Conservation (phyloP, 1,284 basidiomycete genomes). For the Heliocybe sulcata region DNA sequence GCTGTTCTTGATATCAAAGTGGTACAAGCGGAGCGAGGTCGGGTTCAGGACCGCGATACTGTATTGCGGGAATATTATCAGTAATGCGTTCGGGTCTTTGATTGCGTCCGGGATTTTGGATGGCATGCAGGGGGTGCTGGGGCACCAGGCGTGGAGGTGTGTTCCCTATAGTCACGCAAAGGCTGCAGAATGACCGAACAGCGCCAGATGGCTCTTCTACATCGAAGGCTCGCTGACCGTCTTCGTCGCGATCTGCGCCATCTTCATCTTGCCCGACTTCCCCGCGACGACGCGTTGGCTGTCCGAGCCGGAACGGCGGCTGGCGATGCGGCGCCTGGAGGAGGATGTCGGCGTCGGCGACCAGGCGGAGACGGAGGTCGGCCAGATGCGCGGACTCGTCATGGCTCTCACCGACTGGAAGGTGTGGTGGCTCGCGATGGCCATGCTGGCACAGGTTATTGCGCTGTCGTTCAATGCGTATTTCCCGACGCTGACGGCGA, state of each 20-base stretch:
- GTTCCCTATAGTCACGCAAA: background rate
- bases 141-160: slow-evolving; percentile 71
- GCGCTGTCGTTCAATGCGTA: slow-evolving; percentile 70
- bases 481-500: slow-evolving; percentile 66
- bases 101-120: slow-evolving; percentile 68
- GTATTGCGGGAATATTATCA: slow-evolving; percentile 67
- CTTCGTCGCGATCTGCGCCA: slow-evolving; percentile 50
- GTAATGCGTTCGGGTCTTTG: slow-evolving; percentile 80
- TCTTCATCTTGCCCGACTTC: slow-evolving; percentile 76
- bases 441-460: slow-evolving; percentile 42
- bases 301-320: slow-evolving; percentile 49
- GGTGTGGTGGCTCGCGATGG: slow-evolving; percentile 67
- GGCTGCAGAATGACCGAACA: background rate
- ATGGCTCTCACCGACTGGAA: slow-evolving; percentile 65
- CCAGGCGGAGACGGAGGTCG: slow-evolving; percentile 26
- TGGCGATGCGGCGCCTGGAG: slow-evolving; percentile 65
- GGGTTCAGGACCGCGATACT: slow-evolving; percentile 70
- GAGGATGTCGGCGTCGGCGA: slow-evolving; percentile 59
- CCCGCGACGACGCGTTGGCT: slow-evolving; percentile 52
- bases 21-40: slow-evolving; percentile 64
- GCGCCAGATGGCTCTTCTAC: slow-evolving; percentile 64
- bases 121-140: slow-evolving; percentile 63
- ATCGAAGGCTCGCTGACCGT: slow-evolving; percentile 68
- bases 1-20: slow-evolving; percentile 62
- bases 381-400: slow-evolving; percentile 38